These are phyloP conservation scores for Phlebiopsis gigantea DNA, from an alignment of 768 basidiomycete species.

Conservation along the genomic window DNA sequence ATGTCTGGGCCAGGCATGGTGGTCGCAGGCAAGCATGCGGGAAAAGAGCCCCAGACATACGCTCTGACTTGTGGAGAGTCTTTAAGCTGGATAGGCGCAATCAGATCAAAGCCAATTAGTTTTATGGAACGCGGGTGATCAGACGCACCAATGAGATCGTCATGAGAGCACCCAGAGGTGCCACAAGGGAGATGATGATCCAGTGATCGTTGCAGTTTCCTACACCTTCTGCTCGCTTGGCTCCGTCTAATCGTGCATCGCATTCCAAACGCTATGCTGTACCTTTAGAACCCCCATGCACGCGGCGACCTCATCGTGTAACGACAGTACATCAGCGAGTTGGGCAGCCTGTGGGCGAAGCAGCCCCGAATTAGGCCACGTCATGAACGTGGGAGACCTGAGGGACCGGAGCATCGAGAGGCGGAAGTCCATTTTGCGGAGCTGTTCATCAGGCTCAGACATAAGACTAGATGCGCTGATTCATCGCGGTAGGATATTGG, in stretches of 20 bases:
- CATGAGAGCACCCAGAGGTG: not conserved
- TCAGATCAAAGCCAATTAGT: not conserved
- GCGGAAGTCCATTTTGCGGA: no score
- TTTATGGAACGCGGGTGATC: not conserved
- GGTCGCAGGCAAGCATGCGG: not conserved
- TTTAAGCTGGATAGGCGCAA: not conserved
- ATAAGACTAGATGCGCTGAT: no score
- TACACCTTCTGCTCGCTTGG: not conserved
- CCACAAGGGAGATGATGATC: conserved; percentile 1
- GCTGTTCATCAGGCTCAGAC: no score
- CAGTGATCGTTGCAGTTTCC: not conserved
- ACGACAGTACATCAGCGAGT: not conserved
- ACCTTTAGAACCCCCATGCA: no score
- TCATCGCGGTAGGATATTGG: no score
- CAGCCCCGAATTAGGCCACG: not conserved
- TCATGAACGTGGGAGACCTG: not conserved
- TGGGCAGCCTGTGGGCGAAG: not conserved
- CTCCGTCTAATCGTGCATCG: not conserved
- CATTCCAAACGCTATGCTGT: no score
- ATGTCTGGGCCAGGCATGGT: conserved; percentile 20
- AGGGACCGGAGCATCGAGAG: not conserved
- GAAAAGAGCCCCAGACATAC: not conserved
- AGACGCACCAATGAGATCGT: not conserved
- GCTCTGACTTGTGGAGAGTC: not conserved
- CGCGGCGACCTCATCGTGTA: no score